Percentiles rank a stretch among this genome's conserved stretches.
These are phyloP conservation scores for Fusarium sp. DNA, from an alignment of 2,329 filamentous ascomycete species.

Conservation along the genomic window DNA sequence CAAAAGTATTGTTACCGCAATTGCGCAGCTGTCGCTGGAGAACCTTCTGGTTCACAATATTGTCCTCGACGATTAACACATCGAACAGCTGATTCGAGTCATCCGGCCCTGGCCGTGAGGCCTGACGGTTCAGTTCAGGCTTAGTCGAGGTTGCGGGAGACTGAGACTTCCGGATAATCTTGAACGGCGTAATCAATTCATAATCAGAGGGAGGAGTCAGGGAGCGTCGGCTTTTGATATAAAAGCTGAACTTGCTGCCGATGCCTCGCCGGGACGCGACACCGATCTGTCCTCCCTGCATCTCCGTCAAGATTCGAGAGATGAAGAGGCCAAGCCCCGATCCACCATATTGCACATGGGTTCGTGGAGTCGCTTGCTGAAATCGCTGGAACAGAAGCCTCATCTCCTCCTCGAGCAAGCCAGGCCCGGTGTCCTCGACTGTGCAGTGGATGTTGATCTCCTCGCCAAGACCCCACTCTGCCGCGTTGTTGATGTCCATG, in stretches of 20 bases:
- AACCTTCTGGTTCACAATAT: conserved; percentile 77
- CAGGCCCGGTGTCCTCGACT: conserved; percentile 80
- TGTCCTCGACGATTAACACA: conserved; percentile 78
- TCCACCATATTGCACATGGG: conserved; percentile 81
- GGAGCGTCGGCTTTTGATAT: conserved; percentile 77
- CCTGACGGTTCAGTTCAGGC: conserved; percentile 38
- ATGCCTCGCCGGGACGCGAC: conserved; percentile 77
- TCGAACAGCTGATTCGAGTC: conserved; percentile 59
- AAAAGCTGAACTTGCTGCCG: conserved; percentile 84
- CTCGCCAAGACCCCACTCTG: conserved; percentile 81
- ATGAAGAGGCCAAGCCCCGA: conserved; percentile 83
- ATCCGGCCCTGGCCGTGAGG: conserved; percentile 30
- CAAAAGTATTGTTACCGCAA: conserved; percentile 72
- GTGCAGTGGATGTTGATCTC: conserved; percentile 81
- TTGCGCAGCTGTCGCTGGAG: conserved; percentile 74
- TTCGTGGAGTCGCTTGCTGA: conserved; percentile 77
- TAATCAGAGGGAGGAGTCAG: conserved; percentile 56
- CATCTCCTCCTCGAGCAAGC: conserved; percentile 75
- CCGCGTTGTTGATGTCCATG: conserved; percentile 64
- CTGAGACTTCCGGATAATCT: conserved; percentile 52
- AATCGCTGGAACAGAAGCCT: conserved; percentile 79
- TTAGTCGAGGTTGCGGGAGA: conserved; percentile 33
- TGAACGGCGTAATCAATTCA: conserved; percentile 56
- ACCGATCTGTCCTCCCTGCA: conserved; percentile 85
- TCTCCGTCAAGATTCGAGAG: conserved; percentile 80